Evolutionary conservation across 1,284 basidiomycete genomes (phyloP).

Genomic region (Apiotrichum gamsii): DNA sequence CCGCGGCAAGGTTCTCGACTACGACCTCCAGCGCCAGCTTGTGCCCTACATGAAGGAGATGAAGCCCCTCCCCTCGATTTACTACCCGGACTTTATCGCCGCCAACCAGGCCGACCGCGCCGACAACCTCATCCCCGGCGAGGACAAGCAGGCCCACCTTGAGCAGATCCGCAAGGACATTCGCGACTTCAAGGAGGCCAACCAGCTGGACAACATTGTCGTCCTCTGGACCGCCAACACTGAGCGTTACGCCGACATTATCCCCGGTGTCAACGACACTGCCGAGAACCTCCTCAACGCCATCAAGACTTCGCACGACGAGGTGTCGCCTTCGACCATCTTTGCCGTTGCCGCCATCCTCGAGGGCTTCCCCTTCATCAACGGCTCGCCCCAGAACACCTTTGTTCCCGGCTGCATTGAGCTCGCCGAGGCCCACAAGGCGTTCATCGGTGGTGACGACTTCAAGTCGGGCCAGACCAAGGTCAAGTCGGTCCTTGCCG

Average conservation of each 20-base stretch:
- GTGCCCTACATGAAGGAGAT: conserved; percentile 75
- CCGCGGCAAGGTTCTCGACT: conserved; percentile 90
- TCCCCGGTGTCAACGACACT: conserved; percentile 92
- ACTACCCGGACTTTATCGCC: conserved; percentile 90
- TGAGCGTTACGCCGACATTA: conserved; percentile 92
- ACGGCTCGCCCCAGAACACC: conserved; percentile 98
- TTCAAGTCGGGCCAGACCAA: conserved; percentile 94
- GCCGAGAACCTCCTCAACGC: conserved; percentile 78
- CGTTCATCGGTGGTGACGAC: conserved; percentile 97
- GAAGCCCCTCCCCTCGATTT: conserved; percentile 87
- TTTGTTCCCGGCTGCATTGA: conserved; percentile 93
- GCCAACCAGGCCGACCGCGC: conserved; percentile 96
- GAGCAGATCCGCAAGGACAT: conserved; percentile 90
- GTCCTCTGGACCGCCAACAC: conserved; percentile 99
- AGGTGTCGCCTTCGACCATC: conserved; percentile 90
- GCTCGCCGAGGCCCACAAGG: conserved; percentile 80
- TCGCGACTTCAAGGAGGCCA: conserved; percentile 79
- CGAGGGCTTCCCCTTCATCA: conserved; percentile 91
- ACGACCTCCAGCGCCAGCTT: conserved; percentile 94
- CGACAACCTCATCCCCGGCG: conserved; percentile 72
- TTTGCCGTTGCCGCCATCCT: conserved; percentile 95
- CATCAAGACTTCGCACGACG: conserved; percentile 77
- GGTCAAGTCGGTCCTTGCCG: conserved; percentile 89
- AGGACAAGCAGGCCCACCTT: conserved; percentile 83
- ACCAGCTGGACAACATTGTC: conserved; percentile 78